Conservation (phyloP, 2,329 filamentous ascomycete genomes). For the Calonectria naviculata region DNA sequence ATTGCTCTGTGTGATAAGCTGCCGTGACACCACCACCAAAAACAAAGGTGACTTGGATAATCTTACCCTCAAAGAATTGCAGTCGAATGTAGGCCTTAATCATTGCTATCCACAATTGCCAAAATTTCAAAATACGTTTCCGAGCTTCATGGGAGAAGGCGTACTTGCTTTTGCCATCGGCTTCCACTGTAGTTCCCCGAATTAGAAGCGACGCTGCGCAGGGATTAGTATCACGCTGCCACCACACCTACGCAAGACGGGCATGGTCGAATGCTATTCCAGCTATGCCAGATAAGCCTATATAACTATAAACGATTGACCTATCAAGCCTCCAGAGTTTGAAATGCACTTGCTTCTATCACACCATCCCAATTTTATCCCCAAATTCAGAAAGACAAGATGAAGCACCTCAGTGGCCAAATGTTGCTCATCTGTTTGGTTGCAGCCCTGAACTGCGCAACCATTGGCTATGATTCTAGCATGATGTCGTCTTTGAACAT, state of each 20-base stretch:
- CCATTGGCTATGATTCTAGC: constrained; percentile 17
- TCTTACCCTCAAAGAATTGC: neutral
- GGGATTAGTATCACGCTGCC: neutral
- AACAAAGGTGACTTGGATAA: neutral
- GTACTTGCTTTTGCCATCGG: no score
- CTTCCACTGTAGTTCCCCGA: neutral
- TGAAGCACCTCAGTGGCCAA: neutral
- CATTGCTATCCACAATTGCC: no score
- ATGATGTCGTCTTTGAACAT: constrained; percentile 25
- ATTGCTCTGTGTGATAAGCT: neutral
- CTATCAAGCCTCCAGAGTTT: neutral
- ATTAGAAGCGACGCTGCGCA: neutral
- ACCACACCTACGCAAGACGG: neutral
- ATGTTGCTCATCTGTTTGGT: constrained; percentile 22
- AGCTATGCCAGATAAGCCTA: neutral
- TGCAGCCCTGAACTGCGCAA: constrained; percentile 22
- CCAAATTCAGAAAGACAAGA: neutral
- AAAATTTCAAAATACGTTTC: no score
- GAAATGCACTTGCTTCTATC: neutral
- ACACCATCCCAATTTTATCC: neutral
- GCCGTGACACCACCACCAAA: no score
- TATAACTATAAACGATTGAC: neutral
- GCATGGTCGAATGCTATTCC: neutral
- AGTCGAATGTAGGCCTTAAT: no score
- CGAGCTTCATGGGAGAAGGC: neutral